Conservation (phyloP, 768 basidiomycete genomes). For the Pulveroboletus sp. region DNA sequence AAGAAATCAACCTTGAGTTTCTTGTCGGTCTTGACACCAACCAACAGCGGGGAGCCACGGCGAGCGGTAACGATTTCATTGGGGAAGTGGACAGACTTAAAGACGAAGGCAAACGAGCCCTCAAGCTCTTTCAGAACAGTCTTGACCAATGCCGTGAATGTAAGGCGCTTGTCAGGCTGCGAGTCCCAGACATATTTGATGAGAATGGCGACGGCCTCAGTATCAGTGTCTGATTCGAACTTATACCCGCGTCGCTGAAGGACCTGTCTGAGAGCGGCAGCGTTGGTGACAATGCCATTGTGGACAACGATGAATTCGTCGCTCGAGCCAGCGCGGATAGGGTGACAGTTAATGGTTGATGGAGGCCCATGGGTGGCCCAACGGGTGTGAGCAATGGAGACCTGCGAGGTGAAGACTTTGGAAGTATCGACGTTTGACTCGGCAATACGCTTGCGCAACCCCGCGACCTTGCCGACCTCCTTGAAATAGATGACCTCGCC, state of each 20-base stretch:
- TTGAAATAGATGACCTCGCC: conserved; percentile 84
- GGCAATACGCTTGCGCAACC: conserved; percentile 85
- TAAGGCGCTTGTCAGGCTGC: conserved; percentile 77
- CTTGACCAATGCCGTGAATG: conserved; percentile 91
- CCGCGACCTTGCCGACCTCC: conserved; percentile 96
- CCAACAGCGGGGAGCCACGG: conserved; percentile 91
- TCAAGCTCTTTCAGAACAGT: conserved; percentile 95
- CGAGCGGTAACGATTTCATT: conserved; percentile 95
- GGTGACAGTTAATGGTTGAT: conserved; percentile 88
- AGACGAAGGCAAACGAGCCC: conserved; percentile 98
- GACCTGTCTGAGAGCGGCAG: conserved; percentile 80
- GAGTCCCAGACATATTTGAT: conserved; percentile 96
- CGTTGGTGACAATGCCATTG: conserved; percentile 99
- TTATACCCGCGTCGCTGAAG: conserved; percentile 93
- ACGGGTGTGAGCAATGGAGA: conserved; percentile 97
- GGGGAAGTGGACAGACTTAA: conserved; percentile 95
- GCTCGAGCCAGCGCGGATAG: conserved; percentile 75
- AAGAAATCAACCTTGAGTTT: conserved; percentile 99
- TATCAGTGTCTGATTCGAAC: conserved; percentile 95
- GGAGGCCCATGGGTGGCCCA: conserved; percentile 99
- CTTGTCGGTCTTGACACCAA: conserved; percentile 99
- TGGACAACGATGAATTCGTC: conserved; percentile 92
- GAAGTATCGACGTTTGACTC: conserved; percentile 63
- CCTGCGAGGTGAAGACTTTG: conserved; percentile 80
- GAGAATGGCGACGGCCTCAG: conserved; percentile 95